A percentile compares a stretch with the other conserved stretches of the same genome.
Evolutionary conservation across 768 basidiomycete species (phyloP).

Genomic region (Russula brevipes): DNA sequence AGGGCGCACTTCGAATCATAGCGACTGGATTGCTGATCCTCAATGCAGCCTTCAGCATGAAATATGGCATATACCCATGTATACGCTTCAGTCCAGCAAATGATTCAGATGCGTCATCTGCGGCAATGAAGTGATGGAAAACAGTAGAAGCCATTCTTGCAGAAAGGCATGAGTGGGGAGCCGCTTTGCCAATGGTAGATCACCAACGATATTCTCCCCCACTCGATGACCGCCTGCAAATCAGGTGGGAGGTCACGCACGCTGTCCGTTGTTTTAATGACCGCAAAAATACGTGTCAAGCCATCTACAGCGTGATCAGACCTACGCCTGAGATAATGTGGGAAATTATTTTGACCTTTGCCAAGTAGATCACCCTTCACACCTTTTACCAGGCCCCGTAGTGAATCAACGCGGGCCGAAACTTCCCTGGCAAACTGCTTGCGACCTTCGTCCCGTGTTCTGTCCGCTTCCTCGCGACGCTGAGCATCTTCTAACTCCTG

Average conservation of each 20-base stretch:
- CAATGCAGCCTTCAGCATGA: conserved; percentile 87
- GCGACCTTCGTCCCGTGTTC: conserved; percentile 78
- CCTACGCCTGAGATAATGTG: neutral
- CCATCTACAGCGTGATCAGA: conserved; percentile 56
- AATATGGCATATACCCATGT: conserved; percentile 97
- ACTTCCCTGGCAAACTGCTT: conserved; percentile 85
- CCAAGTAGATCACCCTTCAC: conserved; percentile 95
- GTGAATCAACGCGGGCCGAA: conserved; percentile 74
- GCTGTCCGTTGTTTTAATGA: conserved; percentile 74
- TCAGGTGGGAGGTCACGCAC: conserved; percentile 75
- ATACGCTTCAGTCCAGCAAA: conserved; percentile 85
- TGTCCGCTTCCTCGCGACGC: conserved; percentile 84
- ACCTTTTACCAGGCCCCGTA: conserved; percentile 75
- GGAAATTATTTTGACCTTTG: conserved; percentile 46
- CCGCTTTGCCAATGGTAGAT: neutral
- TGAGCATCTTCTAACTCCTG: conserved; percentile 77
- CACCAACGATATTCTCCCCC: conserved; percentile 92
- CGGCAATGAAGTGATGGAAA: conserved; percentile 90
- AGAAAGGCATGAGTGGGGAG: neutral
- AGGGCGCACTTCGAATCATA: conserved; percentile 79
- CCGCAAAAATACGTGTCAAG: conserved; percentile 79
- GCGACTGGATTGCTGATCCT: conserved; percentile 92
- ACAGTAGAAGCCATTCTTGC: conserved; percentile 88
- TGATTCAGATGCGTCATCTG: conserved; percentile 87
- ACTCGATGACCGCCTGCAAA: conserved; percentile 87